These are phyloP conservation scores for Hypoxylon sp. DNA, from an alignment of 2,329 filamentous ascomycete genomes.

Conservation along the genomic window DNA sequence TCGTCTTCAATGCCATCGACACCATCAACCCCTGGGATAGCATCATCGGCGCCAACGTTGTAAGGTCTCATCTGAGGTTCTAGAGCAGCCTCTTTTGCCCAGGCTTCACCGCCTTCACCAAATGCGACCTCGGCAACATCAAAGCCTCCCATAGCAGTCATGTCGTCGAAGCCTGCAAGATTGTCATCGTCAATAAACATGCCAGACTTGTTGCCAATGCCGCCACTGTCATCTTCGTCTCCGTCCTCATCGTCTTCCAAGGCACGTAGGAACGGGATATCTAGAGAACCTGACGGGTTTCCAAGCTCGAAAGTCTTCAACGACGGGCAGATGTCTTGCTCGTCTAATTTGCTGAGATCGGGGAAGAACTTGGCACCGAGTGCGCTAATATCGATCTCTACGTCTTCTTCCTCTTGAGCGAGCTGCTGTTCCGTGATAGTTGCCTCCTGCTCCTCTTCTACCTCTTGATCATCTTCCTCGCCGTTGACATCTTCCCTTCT, in stretches of 20 bases:
- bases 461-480: conserved; percentile 59
- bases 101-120: conserved; percentile 95
- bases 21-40: conserved; percentile 66
- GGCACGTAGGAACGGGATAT: conserved; percentile 92
- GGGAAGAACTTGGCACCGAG: conserved; percentile 89
- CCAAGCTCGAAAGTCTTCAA: conserved; percentile 95
- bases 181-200: conserved; percentile 91
- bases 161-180: conserved; percentile 84
- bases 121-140: conserved; percentile 84
- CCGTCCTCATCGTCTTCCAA: conserved; percentile 81
- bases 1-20: conserved; percentile 71
- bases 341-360: conserved; percentile 80
- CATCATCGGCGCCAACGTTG: conserved; percentile 71
- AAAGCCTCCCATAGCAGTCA: conserved; percentile 79
- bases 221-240: conserved; percentile 70
- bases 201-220: conserved; percentile 78
- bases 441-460: conserved; percentile 57
- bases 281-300: conserved; percentile 84
- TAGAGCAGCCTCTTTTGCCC: conserved; percentile 90
- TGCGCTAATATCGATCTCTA: conserved; percentile 83
- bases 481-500: conserved; percentile 56
- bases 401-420: conserved; percentile 67
- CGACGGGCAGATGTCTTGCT: conserved; percentile 93
- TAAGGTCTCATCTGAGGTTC: conserved; percentile 90
- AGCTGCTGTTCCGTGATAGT: conserved; percentile 60